Evolutionary conservation across 192 early-diverging fungal species (phyloP), one percentile per base, ranked within the genome.

Genomic region (Mortierella claussenii): DNA sequence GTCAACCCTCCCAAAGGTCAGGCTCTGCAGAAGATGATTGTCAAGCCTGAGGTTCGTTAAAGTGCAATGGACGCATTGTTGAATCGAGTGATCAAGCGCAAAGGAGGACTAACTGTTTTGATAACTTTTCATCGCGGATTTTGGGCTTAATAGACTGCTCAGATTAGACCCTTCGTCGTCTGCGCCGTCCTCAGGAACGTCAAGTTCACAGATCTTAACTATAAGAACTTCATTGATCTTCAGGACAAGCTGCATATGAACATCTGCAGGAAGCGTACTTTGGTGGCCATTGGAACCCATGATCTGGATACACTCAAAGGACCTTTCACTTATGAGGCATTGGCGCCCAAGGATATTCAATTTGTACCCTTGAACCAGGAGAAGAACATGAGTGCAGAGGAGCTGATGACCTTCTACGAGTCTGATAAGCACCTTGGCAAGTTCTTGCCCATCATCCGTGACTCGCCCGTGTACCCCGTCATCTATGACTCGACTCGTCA

Each of bases 181-280:
- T 89, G 91, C 28, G 98, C 97, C 33, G 83, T 99, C 61, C 85
- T 99, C 59, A 90, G 98, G 63, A 86, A 93, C 63, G 86, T 99
- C 44, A 84, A 68, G 56, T 93, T 99, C 71, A 93, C 88, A 23
- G 80, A 91, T 52, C 88, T 87, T 58, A 84, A 85, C 64, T 98
- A 99, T 84, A 85, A 96, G 79, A 93, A 90, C 67, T 98, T 99
- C 82, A 99, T 99, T 65, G 96, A 98, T 59, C 82, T 98, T 44
- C 98, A 99, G 81, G 97, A 98, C 71, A 99, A 98, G 87, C 89
- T 99, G 48, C 97, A 99, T 85, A 90, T 90, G 78, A 99, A 96
- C 83, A 90, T 99, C 63, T 96, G 97, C 88, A 82, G 92, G 90
- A 96, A 94, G 82, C 90, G 98, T 63, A 96, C 91, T 18, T 83